These are phyloP conservation scores for Orychophragmus violaceus DNA, from an alignment of 345 rosid species.

Conservation along the genomic window DNA sequence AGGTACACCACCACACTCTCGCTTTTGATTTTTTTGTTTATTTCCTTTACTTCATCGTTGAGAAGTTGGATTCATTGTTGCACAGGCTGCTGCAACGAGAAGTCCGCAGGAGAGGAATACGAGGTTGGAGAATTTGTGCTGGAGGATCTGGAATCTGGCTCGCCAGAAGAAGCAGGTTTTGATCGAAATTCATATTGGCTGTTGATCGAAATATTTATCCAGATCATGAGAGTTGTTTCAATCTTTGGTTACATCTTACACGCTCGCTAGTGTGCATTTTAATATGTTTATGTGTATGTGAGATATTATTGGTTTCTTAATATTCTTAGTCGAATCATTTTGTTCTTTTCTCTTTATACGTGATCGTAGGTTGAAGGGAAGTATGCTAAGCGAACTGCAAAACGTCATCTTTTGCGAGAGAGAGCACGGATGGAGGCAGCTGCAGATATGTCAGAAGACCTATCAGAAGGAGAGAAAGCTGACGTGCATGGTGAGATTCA, in stretches of 20 bases:
- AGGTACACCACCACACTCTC: conserved; percentile 27
- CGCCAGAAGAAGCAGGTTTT: conserved; percentile 81
- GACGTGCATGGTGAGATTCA: conserved; percentile 45
- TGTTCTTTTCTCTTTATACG: neutral
- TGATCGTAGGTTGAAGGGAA: conserved; percentile 57
- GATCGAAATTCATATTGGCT: too few species aligned
- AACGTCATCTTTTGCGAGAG: conserved; percentile 56
- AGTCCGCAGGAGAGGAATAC: conserved; percentile 75
- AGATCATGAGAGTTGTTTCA: neutral
- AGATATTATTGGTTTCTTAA: neutral
- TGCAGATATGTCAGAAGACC: conserved; percentile 75
- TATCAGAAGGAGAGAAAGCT: conserved; percentile 73
- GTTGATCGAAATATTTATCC: too few species aligned
- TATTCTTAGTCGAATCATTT: neutral
- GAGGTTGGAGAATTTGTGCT: conserved; percentile 76
- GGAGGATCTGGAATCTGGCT: conserved; percentile 88
- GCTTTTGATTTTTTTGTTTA: neutral
- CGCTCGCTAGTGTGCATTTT: neutral
- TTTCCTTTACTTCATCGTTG: neutral
- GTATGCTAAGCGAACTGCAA: conserved; percentile 49
- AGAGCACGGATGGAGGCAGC: conserved; percentile 66
- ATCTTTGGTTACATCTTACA: too few species aligned
- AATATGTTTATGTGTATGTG: neutral
- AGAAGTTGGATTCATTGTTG: neutral
- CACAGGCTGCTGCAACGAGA: conserved; percentile 71